Evolutionary conservation across 176 grass and related monocot species (phyloP).

Genomic region (Hsuehochloa calcarea): DNA sequence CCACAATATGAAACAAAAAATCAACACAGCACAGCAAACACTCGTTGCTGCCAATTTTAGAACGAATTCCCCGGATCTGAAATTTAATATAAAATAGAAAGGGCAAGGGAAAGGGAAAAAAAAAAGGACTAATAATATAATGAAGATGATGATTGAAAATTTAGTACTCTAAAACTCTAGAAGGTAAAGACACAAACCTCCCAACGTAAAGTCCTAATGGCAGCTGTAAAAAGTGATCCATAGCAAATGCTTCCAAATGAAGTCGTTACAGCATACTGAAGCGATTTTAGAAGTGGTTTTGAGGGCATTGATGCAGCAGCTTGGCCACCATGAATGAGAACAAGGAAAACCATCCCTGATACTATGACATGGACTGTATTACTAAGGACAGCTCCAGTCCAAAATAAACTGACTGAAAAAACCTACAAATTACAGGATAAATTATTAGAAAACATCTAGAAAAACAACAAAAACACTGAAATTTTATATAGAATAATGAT

Average conservation of each 20-base stretch:
- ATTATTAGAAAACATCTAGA: background rate
- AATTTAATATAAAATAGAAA: constrained; percentile 23
- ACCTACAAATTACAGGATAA: constrained; percentile 56
- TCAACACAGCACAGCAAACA: constrained; percentile 96
- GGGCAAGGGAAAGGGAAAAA: background rate
- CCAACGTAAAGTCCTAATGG: constrained; percentile 94
- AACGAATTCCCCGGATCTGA: constrained; percentile 89
- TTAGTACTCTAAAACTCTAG: background rate
- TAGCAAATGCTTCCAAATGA: constrained; percentile 99
- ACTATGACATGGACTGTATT: constrained; percentile 98
- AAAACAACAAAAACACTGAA: constrained; percentile 5
- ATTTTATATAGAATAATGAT: constrained; percentile 24
- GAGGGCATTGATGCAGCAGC: constrained; percentile 78
- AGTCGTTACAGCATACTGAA: constrained; percentile 81
- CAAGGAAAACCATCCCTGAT: constrained; percentile 98
- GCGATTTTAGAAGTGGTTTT: constrained; percentile 73
- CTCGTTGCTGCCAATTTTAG: constrained; percentile 92
- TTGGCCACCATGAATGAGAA: constrained; percentile 78
- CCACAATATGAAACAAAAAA: constrained; percentile 96
- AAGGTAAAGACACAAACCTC: constrained; percentile 56
- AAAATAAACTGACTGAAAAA: constrained; percentile 94
- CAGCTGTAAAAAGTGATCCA: constrained; percentile 96
- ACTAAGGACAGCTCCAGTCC: constrained; percentile 90
- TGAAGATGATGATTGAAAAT: background rate
- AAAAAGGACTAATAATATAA: background rate